These are phyloP conservation scores for Angophora floribunda DNA, from an alignment of 345 rosid species.

Conservation along the genomic window DNA sequence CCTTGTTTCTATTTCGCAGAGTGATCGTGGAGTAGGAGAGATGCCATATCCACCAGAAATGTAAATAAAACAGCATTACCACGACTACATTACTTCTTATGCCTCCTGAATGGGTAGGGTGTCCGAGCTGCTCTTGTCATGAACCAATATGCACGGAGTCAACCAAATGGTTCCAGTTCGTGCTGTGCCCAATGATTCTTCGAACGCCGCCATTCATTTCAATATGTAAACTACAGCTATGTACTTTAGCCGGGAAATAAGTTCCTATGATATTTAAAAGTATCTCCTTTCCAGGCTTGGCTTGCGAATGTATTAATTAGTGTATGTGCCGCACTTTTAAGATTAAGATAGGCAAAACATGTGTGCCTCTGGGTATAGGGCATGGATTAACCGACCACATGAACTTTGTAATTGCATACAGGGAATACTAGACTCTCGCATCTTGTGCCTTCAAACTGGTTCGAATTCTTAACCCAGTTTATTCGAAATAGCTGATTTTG, in stretches of 20 bases:
- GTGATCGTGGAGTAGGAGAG: constrained; percentile 65
- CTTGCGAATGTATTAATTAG: not conserved
- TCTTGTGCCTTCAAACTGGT: not conserved
- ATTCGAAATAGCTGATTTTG: not conserved
- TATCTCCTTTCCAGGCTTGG: not conserved
- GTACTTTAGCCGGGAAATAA: not conserved
- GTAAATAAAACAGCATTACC: constrained; percentile 45
- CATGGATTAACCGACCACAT: not conserved
- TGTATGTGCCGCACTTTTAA: no score
- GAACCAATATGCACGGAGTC: constrained; percentile 44
- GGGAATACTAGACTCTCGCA: not conserved
- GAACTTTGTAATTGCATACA: not conserved
- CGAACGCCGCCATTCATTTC: not conserved
- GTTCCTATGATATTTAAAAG: not conserved
- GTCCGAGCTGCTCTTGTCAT: constrained; percentile 73
- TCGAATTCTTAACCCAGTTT: not conserved
- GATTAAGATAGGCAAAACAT: no score
- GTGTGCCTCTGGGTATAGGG: not conserved
- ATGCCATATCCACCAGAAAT: constrained; percentile 34
- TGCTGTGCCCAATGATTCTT: constrained; percentile 59
- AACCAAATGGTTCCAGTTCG: constrained; percentile 66
- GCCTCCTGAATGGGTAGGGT: constrained; percentile 70
- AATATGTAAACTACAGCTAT: not conserved
- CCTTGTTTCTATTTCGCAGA: constrained; percentile 13
- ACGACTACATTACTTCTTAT: constrained; percentile 69